These are phyloP conservation scores for Hericium coralloides DNA, from an alignment of 768 basidiomycete species.

Conservation along the genomic window DNA sequence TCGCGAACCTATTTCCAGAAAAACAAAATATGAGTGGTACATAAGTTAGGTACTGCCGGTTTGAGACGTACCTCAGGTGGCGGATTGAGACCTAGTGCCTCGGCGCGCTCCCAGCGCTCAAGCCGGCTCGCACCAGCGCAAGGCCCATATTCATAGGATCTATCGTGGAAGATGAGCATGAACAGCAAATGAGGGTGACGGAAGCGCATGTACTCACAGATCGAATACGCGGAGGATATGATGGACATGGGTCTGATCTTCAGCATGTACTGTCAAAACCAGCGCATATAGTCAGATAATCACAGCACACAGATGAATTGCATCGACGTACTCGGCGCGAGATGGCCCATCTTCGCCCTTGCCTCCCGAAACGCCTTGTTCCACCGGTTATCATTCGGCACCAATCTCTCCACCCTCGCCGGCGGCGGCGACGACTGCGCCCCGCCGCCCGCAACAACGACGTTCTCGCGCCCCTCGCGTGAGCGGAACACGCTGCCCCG, in stretches of 20 bases:
- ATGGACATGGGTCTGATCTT: constrained; percentile 53
- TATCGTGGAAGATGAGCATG: constrained; percentile 21
- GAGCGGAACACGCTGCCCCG: constrained; percentile 1
- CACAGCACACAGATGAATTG: not conserved
- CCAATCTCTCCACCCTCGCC: constrained; percentile 3
- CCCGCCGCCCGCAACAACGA: no score
- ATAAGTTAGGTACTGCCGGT: not conserved
- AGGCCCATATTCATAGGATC: constrained; percentile 75
- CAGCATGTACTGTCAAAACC: constrained; percentile 46
- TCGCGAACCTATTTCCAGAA: constrained; percentile 3
- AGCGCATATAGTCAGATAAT: not conserved
- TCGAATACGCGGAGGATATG: constrained; percentile 78
- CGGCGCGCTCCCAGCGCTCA: constrained; percentile 82
- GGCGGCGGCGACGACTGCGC: not conserved
- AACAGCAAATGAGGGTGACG: not conserved
- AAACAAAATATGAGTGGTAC: not conserved
- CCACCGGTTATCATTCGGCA: constrained; percentile 10
- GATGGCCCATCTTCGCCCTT: constrained; percentile 13
- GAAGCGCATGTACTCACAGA: constrained; percentile 35
- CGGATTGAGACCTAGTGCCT: constrained; percentile 69
- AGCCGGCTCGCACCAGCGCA: constrained; percentile 73
- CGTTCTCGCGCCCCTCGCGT: not conserved
- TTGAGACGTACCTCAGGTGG: constrained; percentile 55
- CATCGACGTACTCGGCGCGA: constrained; percentile 10
- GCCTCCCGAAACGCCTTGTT: constrained; percentile 10